Percentiles rank a stretch among this genome's conserved stretches.
Evolutionary conservation across 2,329 filamentous ascomycete species (phyloP).

Genomic region (Sphaceloma murrayae): DNA sequence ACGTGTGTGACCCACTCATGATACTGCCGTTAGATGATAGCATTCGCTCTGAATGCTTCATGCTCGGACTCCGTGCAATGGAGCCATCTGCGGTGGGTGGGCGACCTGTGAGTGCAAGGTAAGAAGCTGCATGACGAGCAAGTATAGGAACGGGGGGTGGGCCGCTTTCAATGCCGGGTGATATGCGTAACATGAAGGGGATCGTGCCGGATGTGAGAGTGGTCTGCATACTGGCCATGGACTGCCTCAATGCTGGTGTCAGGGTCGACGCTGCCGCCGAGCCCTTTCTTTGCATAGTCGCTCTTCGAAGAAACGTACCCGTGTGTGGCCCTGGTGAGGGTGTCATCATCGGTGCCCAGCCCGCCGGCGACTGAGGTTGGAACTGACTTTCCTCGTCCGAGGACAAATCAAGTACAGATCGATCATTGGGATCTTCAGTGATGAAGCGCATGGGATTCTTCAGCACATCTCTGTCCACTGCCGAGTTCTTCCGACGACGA

Average conservation of each 20-base stretch:
- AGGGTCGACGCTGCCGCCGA: constrained; percentile 7
- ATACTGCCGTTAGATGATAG: constrained; percentile 13
- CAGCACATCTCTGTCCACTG: constrained; percentile 12
- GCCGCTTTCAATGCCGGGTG: constrained; percentile 15
- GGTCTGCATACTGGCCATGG: constrained; percentile 20
- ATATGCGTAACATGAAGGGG: constrained; percentile 22
- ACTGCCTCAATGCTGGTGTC: constrained; percentile 15
- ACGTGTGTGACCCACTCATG: constrained; percentile 12
- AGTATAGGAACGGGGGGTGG: constrained; percentile 14
- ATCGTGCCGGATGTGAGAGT: constrained; percentile 25
- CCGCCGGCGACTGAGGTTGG: constrained; percentile 15
- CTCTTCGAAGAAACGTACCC: constrained; percentile 12
- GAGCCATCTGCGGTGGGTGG: constrained; percentile 17
- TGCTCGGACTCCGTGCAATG: constrained; percentile 13
- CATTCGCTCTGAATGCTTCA: constrained; percentile 10
- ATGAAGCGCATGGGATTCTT: constrained; percentile 3
- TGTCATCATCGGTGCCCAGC: constrained; percentile 17
- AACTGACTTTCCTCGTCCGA: constrained; percentile 27
- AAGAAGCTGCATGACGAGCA: constrained; percentile 17
- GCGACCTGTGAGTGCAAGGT: constrained; percentile 18
- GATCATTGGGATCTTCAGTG: constrained; percentile 5
- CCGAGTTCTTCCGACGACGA: constrained; percentile 15
- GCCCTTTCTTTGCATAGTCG: constrained; percentile 16
- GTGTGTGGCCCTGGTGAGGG: constrained; percentile 6
- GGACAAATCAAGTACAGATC: constrained; percentile 18